Percentiles rank a stretch among this genome's conserved stretches.
Evolutionary conservation across 2,329 filamentous ascomycete genomes (phyloP).

Genomic region (Fusarium floridanum): DNA sequence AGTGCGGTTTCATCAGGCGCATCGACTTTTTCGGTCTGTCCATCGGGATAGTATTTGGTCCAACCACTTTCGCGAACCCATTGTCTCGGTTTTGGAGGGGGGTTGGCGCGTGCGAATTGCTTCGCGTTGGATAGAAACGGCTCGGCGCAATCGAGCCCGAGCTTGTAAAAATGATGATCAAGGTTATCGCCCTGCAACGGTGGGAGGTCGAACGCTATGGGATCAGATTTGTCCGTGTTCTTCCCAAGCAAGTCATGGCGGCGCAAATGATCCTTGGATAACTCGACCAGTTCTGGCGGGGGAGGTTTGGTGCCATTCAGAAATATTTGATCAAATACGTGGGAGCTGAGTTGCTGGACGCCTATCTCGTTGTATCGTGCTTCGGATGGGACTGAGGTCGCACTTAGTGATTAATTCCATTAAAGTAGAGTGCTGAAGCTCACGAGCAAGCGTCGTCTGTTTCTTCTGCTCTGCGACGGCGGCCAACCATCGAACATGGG

Average conservation of each 20-base stretch:
- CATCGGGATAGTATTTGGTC: conserved; percentile 90
- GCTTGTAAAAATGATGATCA: conserved; percentile 93
- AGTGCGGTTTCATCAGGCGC: conserved; percentile 85
- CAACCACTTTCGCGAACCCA: conserved; percentile 89
- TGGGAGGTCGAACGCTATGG: conserved; percentile 90
- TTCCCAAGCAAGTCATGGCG: conserved; percentile 92
- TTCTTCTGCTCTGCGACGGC: conserved; percentile 46
- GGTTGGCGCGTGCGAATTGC: conserved; percentile 73
- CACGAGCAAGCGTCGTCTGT: conserved; percentile 57
- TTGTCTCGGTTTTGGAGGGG: conserved; percentile 72
- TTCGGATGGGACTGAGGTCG: conserved; percentile 60
- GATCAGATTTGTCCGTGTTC: conserved; percentile 80
- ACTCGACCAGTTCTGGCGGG: conserved; percentile 78
- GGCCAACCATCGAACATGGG: conserved; percentile 61
- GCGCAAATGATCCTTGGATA: conserved; percentile 84
- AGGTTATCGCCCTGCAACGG: conserved; percentile 81
- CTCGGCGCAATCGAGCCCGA: conserved; percentile 88
- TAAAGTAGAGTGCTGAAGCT: conserved; percentile 35
- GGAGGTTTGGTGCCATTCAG: conserved; percentile 67
- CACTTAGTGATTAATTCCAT: neutral
- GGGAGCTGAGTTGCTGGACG: conserved; percentile 89
- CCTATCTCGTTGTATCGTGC: conserved; percentile 92
- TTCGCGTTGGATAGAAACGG: conserved; percentile 84
- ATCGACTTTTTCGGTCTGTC: conserved; percentile 76
- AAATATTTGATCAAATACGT: conserved; percentile 89